A percentile compares a stretch with the other conserved stretches of the same genome.
Conservation (phyloP, 768 basidiomycete genomes). For the Rhodotorula kratochvilovae region DNA sequence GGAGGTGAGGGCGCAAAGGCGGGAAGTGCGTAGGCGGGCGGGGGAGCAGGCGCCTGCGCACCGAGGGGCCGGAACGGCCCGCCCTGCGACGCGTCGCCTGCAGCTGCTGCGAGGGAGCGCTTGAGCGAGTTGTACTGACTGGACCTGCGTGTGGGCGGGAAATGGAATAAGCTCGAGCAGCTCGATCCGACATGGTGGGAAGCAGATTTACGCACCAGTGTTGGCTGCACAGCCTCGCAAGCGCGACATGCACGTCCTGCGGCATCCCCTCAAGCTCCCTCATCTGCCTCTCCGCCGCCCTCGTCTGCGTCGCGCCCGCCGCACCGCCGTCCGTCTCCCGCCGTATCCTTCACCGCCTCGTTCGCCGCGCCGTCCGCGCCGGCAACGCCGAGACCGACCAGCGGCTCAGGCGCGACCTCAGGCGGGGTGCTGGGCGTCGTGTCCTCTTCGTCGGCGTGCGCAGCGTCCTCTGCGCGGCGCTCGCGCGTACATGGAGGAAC, state of each 20-base stretch:
- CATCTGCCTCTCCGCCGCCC: conserved; percentile 17
- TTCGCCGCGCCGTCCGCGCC: not conserved
- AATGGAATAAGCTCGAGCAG: not conserved
- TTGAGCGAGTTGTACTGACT: conserved; percentile 38
- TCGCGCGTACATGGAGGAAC: no score
- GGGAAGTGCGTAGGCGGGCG: not conserved
- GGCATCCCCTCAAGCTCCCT: conserved; percentile 9
- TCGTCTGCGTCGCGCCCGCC: conserved; percentile 19
- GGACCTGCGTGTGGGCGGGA: not conserved
- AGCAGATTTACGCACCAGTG: conserved; percentile 14
- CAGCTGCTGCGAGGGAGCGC: conserved; percentile 12
- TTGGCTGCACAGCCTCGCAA: conserved; percentile 27
- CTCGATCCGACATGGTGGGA: not conserved
- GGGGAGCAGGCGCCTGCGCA: not conserved
- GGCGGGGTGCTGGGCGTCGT: conserved; percentile 27
- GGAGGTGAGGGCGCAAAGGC: not conserved
- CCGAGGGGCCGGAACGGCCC: not conserved
- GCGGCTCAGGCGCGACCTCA: not conserved
- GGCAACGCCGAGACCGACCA: conserved; percentile 1
- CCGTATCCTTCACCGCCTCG: not conserved
- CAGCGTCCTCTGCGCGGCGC: not conserved
- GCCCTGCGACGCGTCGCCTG: not conserved
- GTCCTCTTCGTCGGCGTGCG: no score
- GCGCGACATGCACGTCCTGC: not conserved
- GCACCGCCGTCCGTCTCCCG: not conserved